Base-by-base conservation (phyloP, 2,329 filamentous ascomycete genomes). In the Aureobasidium melanogenum region DNA sequence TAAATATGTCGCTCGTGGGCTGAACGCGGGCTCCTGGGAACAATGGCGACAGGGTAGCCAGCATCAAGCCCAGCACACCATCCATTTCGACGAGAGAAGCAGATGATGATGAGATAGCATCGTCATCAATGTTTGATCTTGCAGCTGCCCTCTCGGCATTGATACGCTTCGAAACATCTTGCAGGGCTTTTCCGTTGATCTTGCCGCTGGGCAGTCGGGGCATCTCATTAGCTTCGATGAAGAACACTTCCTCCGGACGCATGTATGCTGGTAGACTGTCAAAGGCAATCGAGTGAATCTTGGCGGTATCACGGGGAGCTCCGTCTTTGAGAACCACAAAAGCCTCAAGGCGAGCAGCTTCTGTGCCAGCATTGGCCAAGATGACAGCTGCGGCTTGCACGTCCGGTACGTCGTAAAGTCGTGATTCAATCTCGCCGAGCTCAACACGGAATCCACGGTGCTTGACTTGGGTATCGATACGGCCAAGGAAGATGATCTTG, bases 371-470 rank as follows among this genome's bases (percentile, higher is more conserved):
- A n/a, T 52, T 52, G 48, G 48, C 48, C 22, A 52, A 6, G 7
- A 52, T 52, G 14, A 52, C 48, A 26, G 48, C 32, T 26, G 48
- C 48, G 28, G 48, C 48, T 52, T 52, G 48, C 4, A 52, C 48
- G 15, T 52, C 34, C 17, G 48, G 22, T n/a, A 52, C 48, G 6
- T 26, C 48, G 34, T 52, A 52, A 2, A 52, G 48, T 28, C 48
- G 32, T 5, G 48, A 52, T 14, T 97, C 91, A 66, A 97, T 96
- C 66, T 97, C 93, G 65, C 87, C 88, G 39, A 97, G 84, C 75
- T 97, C 93, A 66, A 97, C 95, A 62, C 92, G 83, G 79, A 96
- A 96, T 1, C 92, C 92, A 63, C 93, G 87, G 64, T 97, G 91
- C 78, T 97, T 97, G 76, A 97, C 88, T 71, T 97, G 92, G 64